These are phyloP conservation scores for Pestalotiopsis sp. DNA, from an alignment of 2,329 filamentous ascomycete species.

Conservation along the genomic window DNA sequence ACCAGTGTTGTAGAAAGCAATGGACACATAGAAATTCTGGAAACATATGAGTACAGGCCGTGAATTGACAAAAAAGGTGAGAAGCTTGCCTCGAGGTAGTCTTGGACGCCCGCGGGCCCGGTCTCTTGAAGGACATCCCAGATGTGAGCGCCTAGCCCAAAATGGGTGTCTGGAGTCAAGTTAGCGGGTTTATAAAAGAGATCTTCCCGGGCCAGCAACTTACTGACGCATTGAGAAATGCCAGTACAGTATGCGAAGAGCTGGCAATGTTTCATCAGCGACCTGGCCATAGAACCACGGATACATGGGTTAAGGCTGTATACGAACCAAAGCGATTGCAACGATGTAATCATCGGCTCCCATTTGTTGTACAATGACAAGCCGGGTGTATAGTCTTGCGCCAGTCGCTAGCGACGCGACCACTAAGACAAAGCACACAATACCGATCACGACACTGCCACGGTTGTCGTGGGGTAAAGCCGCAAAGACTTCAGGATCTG, in stretches of 20 bases:
- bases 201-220: not conserved
- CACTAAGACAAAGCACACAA: not conserved
- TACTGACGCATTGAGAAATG: not conserved
- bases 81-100: not conserved
- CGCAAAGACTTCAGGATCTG: not conserved
- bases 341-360: not conserved
- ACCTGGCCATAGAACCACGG: not conserved
- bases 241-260: not conserved
- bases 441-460: not conserved
- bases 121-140: not conserved
- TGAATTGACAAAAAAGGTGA: not conserved
- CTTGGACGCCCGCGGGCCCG: not conserved
- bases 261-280: not conserved
- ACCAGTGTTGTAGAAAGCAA: slow-evolving; percentile 39
- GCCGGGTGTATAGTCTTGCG: not conserved
- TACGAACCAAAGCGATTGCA: not conserved
- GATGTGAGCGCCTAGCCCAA: slow-evolving; percentile 12
- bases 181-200: not conserved
- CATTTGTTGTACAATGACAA: not conserved
- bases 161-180: not conserved
- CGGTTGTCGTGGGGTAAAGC: slow-evolving; percentile 1
- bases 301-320: not conserved
- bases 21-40: slow-evolving; percentile 40
- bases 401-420: not conserved
- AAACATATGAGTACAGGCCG: not conserved